Base-by-base conservation (phyloP, 352 stramenopile species). In the Phytophthora sansomeana region DNA sequence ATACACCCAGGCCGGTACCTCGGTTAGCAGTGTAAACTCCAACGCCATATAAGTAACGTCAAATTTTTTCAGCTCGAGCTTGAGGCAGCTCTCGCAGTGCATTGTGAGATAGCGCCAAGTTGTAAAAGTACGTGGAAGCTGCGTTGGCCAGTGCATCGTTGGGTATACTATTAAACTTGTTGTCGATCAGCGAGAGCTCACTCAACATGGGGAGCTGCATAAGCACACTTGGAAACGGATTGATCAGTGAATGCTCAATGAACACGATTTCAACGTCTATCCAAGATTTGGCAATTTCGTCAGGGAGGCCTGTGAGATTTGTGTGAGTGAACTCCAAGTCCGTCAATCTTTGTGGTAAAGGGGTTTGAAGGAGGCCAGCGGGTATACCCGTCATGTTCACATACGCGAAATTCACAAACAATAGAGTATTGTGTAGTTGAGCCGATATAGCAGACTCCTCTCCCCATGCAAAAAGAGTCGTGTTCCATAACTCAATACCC, bases 401-500 rank as follows among this genome's bases (percentile, higher is more conserved):
- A 26, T 61, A 57, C 5, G 74, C 67, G 2, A 89, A 73, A 21
- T 75, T 61, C n/a, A 78, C 60, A 42, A 75, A 75, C 0, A 74
- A 39, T 30, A 87, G 49, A 4, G 56, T 42, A 9, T 63, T 55
- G 30, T 89, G 75, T 4, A 58, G 44, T 0, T 44, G 16, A 8
- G 64, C 56, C 2, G 73, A 80, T 44, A 89, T 54, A 19, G 74
- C 71, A 0, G 80, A 69, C 1, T 79, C 52, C 0, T 21, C 30
- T 8, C 51, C 44, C 81, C 81, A 90, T 19, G 69, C 52, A 4
- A 68, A 26, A 0, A 89, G 49, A 16, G 81, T 90, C 36, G 65
- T 75, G 56, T 90, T 90, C 65, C 72, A 90, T 3, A 89, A 57
- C 41, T 90, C 81, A 53, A 90, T 35, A 6, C 78, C 68, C 13